These are phyloP conservation scores for Hylodesmum podocarpum DNA, from an alignment of 306 rosid species.

Conservation along the genomic window DNA sequence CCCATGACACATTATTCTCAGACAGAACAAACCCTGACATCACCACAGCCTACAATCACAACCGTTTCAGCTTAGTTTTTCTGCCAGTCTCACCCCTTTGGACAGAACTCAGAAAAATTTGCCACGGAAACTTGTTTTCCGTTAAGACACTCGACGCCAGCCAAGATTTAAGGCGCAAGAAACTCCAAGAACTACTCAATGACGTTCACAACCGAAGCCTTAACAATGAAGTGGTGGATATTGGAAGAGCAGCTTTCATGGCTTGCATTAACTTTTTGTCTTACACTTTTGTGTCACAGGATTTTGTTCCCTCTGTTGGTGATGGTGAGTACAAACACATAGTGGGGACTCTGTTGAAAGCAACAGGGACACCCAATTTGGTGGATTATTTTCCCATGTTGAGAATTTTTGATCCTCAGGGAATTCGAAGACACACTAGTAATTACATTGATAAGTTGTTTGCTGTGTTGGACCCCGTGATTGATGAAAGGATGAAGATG, in stretches of 20 bases:
- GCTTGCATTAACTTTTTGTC: slow-evolving; percentile 43
- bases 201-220: slow-evolving; percentile 22
- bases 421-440: slow-evolving; percentile 20
- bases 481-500: slow-evolving; percentile 25
- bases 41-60: not conserved
- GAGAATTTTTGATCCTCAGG: slow-evolving; percentile 43
- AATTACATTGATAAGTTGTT: slow-evolving; percentile 21
- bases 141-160: slow-evolving; percentile 35
- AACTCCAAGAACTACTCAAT: slow-evolving; percentile 30
- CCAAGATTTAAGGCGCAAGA: slow-evolving; percentile 26
- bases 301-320: slow-evolving; percentile 36
- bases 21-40: slow-evolving; percentile 25
- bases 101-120: slow-evolving; percentile 26
- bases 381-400: slow-evolving; percentile 42
- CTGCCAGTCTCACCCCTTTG: slow-evolving; percentile 29
- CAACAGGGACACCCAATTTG: slow-evolving; percentile 44
- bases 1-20: not conserved
- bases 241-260: slow-evolving; percentile 43
- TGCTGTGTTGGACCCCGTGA: not conserved
- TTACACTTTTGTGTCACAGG: slow-evolving; percentile 40
- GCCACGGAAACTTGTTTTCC: slow-evolving; percentile 34
- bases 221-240: slow-evolving; percentile 33
- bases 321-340: slow-evolving; percentile 28
- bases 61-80: slow-evolving; percentile 11
- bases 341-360: slow-evolving; percentile 27